A percentile compares a stretch with the other conserved stretches of the same genome.
Evolutionary conservation across 441 rosid species (phyloP).

Genomic region (Syzygium malaccense): DNA sequence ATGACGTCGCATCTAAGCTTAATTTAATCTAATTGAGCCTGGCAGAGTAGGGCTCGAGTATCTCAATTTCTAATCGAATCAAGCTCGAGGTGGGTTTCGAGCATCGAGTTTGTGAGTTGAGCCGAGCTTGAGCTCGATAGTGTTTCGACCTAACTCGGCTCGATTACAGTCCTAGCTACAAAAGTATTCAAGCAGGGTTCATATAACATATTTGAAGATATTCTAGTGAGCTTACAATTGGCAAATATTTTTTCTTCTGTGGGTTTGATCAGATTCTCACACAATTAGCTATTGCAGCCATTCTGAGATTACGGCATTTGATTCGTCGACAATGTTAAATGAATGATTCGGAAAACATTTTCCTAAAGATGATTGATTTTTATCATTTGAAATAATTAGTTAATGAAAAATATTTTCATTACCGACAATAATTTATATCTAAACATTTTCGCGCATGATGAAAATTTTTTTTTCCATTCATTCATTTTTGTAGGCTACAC

Average conservation of each 20-base stretch:
- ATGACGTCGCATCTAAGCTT: not conserved
- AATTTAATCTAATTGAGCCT: not conserved
- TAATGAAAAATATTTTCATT: too few relatives aligned
- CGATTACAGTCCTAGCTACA: not conserved
- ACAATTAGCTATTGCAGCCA: not conserved
- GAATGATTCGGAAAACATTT: not conserved
- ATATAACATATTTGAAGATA: not conserved
- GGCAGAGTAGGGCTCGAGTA: not conserved
- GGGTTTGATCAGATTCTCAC: not conserved
- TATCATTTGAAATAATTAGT: too few relatives aligned
- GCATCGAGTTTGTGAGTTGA: not conserved
- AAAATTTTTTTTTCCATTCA: too few relatives aligned
- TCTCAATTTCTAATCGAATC: not conserved
- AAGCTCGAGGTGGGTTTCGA: not conserved
- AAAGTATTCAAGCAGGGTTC: not conserved
- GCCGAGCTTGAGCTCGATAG: not conserved
- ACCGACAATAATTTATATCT: too few relatives aligned
- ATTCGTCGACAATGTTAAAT: too few relatives aligned
- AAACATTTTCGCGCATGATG: too few relatives aligned
- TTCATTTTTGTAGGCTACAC: too few relatives aligned
- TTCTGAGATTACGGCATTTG: not conserved
- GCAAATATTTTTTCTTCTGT: not conserved
- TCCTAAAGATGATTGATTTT: too few relatives aligned
- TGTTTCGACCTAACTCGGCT: not conserved
- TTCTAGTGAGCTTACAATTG: not conserved